A percentile compares a stretch with the other conserved stretches of the same genome.
Conservation (phyloP, 2,329 filamentous ascomycete species). For the Xylariaceae sp. region DNA sequence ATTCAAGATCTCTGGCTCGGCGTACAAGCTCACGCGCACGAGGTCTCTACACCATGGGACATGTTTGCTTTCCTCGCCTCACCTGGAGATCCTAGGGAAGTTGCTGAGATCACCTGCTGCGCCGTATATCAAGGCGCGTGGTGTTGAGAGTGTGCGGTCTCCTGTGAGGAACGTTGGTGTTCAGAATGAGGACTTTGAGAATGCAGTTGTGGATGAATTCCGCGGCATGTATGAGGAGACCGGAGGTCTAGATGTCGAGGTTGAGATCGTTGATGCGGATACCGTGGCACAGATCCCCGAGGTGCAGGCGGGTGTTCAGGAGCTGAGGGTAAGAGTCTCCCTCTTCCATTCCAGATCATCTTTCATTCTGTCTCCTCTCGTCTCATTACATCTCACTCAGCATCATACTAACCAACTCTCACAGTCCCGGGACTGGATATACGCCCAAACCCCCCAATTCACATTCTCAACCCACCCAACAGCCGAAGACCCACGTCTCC, state of each 20-base stretch:
- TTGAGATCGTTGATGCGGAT: slow-evolving; percentile 46
- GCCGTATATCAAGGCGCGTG: slow-evolving; percentile 72
- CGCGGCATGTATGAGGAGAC: slow-evolving; percentile 56
- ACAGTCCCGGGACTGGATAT: slow-evolving; percentile 71
- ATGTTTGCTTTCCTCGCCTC: slow-evolving; percentile 74
- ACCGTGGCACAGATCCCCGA: slow-evolving; percentile 46
- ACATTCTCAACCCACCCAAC: slow-evolving; percentile 62
- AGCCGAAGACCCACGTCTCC: slow-evolving; percentile 55
- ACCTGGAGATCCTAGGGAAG: slow-evolving; percentile 65
- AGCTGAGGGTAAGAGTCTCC: slow-evolving; percentile 53
- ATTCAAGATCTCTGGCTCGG: slow-evolving; percentile 87
- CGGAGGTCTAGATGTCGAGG: slow-evolving; percentile 15
- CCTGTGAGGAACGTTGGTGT: slow-evolving; percentile 76
- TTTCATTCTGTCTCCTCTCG: neutral
- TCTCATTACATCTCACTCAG: too few species aligned
- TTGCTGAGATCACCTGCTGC: slow-evolving; percentile 78
- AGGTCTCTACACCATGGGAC: slow-evolving; percentile 92
- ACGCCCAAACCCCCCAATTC: slow-evolving; percentile 82
- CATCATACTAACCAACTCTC: slow-evolving; percentile 3
- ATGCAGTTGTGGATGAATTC: slow-evolving; percentile 65
- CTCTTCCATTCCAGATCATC: neutral
- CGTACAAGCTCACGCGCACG: slow-evolving; percentile 83
- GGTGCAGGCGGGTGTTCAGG: slow-evolving; percentile 60
- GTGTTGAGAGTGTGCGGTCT: slow-evolving; percentile 88
- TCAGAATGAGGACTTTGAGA: slow-evolving; percentile 42